Evolutionary conservation across 768 basidiomycete species (phyloP), one percentile per base, ranked within the genome.

Genomic region (Inosperma sp.): DNA sequence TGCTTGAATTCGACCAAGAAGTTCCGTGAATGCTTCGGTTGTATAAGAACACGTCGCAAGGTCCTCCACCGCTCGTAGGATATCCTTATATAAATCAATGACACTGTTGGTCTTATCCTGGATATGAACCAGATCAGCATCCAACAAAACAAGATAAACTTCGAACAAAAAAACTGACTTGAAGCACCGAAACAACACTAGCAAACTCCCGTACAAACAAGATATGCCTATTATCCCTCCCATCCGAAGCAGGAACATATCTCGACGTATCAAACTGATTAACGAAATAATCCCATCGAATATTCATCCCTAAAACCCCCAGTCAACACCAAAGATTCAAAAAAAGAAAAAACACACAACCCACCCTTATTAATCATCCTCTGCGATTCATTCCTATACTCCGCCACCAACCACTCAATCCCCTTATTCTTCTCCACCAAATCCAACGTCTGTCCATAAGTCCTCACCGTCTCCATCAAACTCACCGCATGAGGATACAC

Each of bases 401-500:
- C 93, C 14, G 94, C 95, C 2, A 97, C 86, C 33, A 99, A 76
- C 79, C 91, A 91, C 65, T 93, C 90, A 59, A 97, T 93, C 3
- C 85, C 92, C 67, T 86, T 86, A 65, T 97, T 91, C 35, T 77
- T 78, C 64, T 96, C 88, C 59, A 98, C 86, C 59, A 97, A 70
- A 65, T 93, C 91, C 65, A 96, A 71, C 1, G 92, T 96, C 72
- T 99, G 96, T 16, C 88, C 88, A 68, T 99, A 98, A 23, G 93
- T 97, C 65, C 94, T 75, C n/a, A 98, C 93, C 0, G 93, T 95
- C 75, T 99, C 96, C 95, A 98, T 98, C 67, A 93, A 68, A 62
- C 90, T 93, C 57, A 98, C 95, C 2, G 96, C 96, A 73, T 97
- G 93, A 0, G 94, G 94, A 65, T 99, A 99, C 53, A 98, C 94